These are phyloP conservation scores for Claviceps purpurea DNA, from an alignment of 2,329 filamentous ascomycete genomes.

Conservation along the genomic window DNA sequence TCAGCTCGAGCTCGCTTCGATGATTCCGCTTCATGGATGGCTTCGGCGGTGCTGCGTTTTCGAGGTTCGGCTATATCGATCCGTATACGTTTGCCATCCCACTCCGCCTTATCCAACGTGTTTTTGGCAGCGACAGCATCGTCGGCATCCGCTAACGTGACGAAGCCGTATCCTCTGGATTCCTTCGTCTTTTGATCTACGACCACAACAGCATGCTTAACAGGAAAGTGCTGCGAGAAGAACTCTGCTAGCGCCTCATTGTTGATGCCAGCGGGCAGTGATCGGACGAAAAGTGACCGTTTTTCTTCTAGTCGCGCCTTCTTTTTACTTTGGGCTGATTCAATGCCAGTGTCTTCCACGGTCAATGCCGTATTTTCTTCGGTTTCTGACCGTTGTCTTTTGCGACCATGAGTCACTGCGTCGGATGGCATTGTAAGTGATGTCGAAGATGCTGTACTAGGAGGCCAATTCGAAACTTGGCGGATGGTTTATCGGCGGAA, in stretches of 20 bases:
- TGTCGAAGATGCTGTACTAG: background rate
- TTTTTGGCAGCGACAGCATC: constrained; percentile 72
- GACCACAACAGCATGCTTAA: constrained; percentile 94
- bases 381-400: constrained; percentile 21
- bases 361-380: constrained; percentile 18
- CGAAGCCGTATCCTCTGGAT: constrained; percentile 89
- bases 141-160: constrained; percentile 88
- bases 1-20: constrained; percentile 43
- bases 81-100: constrained; percentile 70
- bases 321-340: constrained; percentile 28
- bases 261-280: constrained; percentile 64
- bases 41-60: constrained; percentile 48
- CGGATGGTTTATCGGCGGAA: background rate
- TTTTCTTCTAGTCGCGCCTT: constrained; percentile 46
- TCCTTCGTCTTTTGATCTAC: constrained; percentile 72
- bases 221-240: constrained; percentile 87
- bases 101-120: constrained; percentile 63
- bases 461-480: background rate
- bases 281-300: constrained; percentile 80
- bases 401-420: constrained; percentile 16
- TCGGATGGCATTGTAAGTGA: background rate
- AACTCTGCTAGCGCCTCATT: constrained; percentile 72
- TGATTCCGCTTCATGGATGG: constrained; percentile 23
- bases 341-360: constrained; percentile 20
- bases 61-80: constrained; percentile 82